Percentiles rank a stretch among this genome's conserved stretches.
phyloP scores from a whole-genome alignment of 345 rosid species.

The Carallia pectinifolia region DNA sequence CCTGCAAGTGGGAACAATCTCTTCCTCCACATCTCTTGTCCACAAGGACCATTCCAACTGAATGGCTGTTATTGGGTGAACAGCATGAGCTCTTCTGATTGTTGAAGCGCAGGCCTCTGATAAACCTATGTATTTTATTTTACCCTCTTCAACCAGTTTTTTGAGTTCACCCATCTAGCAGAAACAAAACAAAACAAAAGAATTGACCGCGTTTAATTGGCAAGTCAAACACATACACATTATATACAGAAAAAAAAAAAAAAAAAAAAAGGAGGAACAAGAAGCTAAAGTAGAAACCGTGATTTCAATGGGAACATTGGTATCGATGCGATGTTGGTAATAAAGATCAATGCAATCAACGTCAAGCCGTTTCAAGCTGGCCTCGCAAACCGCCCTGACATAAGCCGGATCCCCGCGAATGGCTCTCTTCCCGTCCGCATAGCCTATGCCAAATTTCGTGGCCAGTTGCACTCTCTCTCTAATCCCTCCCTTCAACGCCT shows the following conservation, averaged over 20 bases:
- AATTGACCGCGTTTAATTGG: background rate
- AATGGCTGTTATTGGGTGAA: conserved; percentile 69
- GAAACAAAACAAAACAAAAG: background rate
- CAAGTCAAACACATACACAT: background rate
- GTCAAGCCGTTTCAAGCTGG: conserved; percentile 55
- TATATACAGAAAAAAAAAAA: no score
- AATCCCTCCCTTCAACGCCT: conserved; percentile 60
- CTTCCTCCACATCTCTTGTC: conserved; percentile 77
- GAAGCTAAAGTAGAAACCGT: conserved; percentile 32
- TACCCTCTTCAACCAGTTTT: conserved; percentile 74
- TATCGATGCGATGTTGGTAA: conserved; percentile 61
- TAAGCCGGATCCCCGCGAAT: conserved; percentile 53
- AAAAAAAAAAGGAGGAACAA: background rate
- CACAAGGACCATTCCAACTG: conserved; percentile 83
- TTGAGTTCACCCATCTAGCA: conserved; percentile 55
- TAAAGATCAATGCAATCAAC: conserved; percentile 58
- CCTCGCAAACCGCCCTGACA: conserved; percentile 57
- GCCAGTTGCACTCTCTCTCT: conserved; percentile 59
- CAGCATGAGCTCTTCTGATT: conserved; percentile 75
- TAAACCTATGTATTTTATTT: conserved; percentile 64
- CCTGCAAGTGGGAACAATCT: conserved; percentile 49
- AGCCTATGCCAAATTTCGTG: conserved; percentile 46
- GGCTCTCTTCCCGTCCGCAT: conserved; percentile 23
- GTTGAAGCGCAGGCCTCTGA: conserved; percentile 83
- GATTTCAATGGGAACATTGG: conserved; percentile 52